Percentiles rank a stretch among this genome's conserved stretches.
These are phyloP conservation scores for Phallus indusiatus DNA, from an alignment of 768 basidiomycete species.

Conservation along the genomic window DNA sequence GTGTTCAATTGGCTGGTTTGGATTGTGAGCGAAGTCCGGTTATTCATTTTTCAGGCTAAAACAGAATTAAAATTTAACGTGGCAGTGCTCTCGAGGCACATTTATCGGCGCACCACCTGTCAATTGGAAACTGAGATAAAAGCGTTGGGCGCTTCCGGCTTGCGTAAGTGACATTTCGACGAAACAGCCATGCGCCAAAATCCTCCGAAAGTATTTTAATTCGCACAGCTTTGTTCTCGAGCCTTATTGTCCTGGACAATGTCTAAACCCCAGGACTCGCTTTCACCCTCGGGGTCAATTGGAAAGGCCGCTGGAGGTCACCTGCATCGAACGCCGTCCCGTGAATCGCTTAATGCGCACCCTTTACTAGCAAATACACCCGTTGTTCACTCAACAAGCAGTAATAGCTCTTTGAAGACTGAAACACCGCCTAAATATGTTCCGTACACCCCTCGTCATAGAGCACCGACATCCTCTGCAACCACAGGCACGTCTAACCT, in stretches of 20 bases:
- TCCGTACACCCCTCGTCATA: constrained; percentile 70
- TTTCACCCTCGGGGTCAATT: constrained; percentile 47
- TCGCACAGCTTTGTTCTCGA: neutral
- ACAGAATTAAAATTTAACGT: too few relatives aligned
- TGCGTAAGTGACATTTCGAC: too few relatives aligned
- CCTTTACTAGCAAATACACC: constrained; percentile 43
- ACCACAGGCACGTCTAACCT: constrained; percentile 37
- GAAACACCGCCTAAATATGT: constrained; percentile 44
- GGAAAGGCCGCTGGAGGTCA: constrained; percentile 31
- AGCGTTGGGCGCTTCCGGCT: too few relatives aligned
- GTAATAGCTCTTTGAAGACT: constrained; percentile 9
- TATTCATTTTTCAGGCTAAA: too few relatives aligned
- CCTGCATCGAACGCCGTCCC: constrained; percentile 34
- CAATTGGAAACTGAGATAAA: too few relatives aligned
- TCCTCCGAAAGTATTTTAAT: too few relatives aligned
- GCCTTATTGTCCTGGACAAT: constrained; percentile 15
- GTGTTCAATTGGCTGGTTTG: too few relatives aligned
- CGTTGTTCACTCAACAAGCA: constrained; percentile 10
- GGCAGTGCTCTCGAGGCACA: too few relatives aligned
- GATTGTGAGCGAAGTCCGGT: too few relatives aligned
- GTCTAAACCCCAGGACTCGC: constrained; percentile 25
- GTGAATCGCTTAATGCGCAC: constrained; percentile 52
- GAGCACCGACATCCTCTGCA: constrained; percentile 36
- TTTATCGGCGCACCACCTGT: too few relatives aligned
- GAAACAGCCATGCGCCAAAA: too few relatives aligned